Evolutionary conservation across 345 rosid species (phyloP).

Genomic region (Toxicodendron radicans): DNA sequence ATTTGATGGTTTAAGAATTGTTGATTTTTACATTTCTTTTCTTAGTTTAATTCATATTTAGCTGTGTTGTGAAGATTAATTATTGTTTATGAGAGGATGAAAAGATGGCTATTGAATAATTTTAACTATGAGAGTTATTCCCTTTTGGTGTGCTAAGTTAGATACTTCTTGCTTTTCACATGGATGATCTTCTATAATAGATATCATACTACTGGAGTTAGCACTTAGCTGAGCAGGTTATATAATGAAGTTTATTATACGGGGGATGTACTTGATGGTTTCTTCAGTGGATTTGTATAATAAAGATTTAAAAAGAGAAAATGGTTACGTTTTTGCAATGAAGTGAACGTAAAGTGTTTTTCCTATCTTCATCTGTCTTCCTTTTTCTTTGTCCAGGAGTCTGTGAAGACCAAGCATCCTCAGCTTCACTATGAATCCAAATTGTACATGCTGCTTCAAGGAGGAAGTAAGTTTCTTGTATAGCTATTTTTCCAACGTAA

Average conservation of each 20-base stretch:
- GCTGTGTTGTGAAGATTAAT: not conserved
- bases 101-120: not conserved
- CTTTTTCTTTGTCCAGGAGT: constrained; percentile 43
- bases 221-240: not conserved
- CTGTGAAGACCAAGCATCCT: constrained; percentile 88
- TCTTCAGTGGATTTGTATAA: not conserved
- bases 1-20: not conserved
- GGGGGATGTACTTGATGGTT: not conserved
- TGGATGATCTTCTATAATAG: not conserved
- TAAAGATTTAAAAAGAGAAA: not conserved
- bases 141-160: not conserved
- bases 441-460: constrained; percentile 86
- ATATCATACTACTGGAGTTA: not conserved
- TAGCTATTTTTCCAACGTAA: not conserved
- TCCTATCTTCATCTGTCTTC: not conserved
- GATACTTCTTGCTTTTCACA: not conserved
- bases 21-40: not conserved
- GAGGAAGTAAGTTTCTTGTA: constrained; percentile 72
- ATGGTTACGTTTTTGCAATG: not conserved
- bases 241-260: not conserved
- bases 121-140: not conserved
- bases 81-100: not conserved
- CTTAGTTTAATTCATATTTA: not conserved
- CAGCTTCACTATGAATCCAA: constrained; percentile 90
- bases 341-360: not conserved